These are phyloP conservation scores for Coemansia sp. DNA, from an alignment of 192 early-diverging fungal species.

Conservation along the genomic window DNA sequence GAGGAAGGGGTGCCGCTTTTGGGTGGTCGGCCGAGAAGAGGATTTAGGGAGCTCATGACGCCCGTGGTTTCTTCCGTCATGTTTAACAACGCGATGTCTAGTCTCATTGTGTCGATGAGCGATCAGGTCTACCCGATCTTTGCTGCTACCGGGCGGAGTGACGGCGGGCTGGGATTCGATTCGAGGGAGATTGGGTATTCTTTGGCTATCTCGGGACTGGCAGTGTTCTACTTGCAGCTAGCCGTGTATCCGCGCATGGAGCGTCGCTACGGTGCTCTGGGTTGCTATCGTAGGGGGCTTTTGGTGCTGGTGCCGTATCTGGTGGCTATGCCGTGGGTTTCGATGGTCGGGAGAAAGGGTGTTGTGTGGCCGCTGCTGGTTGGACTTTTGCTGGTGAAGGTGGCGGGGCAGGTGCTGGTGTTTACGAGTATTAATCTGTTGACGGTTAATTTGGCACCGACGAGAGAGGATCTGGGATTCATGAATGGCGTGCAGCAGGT, in stretches of 20 bases:
- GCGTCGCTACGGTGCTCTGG: constrained; percentile 41
- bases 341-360: constrained; percentile 2
- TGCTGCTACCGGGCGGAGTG: constrained; percentile 5
- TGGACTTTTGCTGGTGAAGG: constrained; percentile 9
- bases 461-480: background rate
- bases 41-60: constrained; percentile 11
- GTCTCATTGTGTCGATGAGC: constrained; percentile 17
- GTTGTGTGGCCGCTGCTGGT: constrained; percentile 21
- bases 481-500: constrained; percentile 10
- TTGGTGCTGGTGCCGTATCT: constrained; percentile 13
- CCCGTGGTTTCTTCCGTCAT: constrained; percentile 13
- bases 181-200: constrained; percentile 55
- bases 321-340: constrained; percentile 14
- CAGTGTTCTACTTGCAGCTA: constrained; percentile 54
- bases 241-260: constrained; percentile 47
- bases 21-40: no score
- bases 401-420: constrained; percentile 14
- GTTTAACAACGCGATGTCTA: constrained; percentile 12
- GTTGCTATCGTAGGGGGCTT: constrained; percentile 40
- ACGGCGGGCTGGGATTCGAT: constrained; percentile 7
- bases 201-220: constrained; percentile 39
- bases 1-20: constrained; percentile 14
- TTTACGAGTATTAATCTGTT: constrained; percentile 40
- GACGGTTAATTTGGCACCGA: constrained; percentile 17
- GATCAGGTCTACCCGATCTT: constrained; percentile 47